Percentiles rank a stretch among this genome's conserved stretches.
Evolutionary conservation across 768 basidiomycete genomes (phyloP).

Genomic region (Rhizopogon vulgaris): DNA sequence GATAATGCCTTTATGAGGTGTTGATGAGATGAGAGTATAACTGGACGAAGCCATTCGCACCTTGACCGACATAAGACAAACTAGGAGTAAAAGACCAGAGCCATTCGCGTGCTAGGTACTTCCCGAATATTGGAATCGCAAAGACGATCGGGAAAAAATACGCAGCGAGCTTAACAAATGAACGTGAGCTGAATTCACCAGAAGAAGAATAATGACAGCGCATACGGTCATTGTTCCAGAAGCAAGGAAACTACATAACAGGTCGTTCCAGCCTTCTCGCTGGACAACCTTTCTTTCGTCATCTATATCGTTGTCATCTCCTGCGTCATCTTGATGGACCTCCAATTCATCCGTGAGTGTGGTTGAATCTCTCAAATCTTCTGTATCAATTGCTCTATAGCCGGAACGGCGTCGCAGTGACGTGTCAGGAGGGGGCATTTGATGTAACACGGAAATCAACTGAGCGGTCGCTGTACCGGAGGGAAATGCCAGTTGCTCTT

Average conservation of each 20-base stretch:
- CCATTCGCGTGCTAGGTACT: slow-evolving; percentile 80
- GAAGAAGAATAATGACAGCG: neutral
- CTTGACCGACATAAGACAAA: slow-evolving; percentile 90
- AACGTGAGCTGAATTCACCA: slow-evolving; percentile 2
- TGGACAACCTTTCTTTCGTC: slow-evolving; percentile 45
- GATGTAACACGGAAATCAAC: slow-evolving; percentile 84
- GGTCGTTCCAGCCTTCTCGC: slow-evolving; percentile 69
- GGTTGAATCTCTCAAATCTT: slow-evolving; percentile 22
- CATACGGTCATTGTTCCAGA: slow-evolving; percentile 75
- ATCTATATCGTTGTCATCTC: slow-evolving; percentile 22
- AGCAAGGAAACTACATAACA: slow-evolving; percentile 71
- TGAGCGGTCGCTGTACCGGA: slow-evolving; percentile 96
- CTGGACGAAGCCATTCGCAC: slow-evolving; percentile 20
- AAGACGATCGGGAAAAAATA: slow-evolving; percentile 90
- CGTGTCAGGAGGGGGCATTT: slow-evolving; percentile 61
- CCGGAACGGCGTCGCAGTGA: slow-evolving; percentile 49
- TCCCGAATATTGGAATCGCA: slow-evolving; percentile 80
- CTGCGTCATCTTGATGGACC: slow-evolving; percentile 17
- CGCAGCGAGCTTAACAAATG: slow-evolving; percentile 55
- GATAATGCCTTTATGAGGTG: slow-evolving; percentile 64
- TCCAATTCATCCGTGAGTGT: slow-evolving; percentile 16
- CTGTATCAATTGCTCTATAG: slow-evolving; percentile 38
- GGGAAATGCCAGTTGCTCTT: slow-evolving; percentile 91
- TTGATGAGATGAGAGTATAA: slow-evolving; percentile 5
- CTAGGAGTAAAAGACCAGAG: slow-evolving; percentile 92